These are phyloP conservation scores for Argentina anserina DNA, from an alignment of 306 rosid species.

Conservation along the genomic window DNA sequence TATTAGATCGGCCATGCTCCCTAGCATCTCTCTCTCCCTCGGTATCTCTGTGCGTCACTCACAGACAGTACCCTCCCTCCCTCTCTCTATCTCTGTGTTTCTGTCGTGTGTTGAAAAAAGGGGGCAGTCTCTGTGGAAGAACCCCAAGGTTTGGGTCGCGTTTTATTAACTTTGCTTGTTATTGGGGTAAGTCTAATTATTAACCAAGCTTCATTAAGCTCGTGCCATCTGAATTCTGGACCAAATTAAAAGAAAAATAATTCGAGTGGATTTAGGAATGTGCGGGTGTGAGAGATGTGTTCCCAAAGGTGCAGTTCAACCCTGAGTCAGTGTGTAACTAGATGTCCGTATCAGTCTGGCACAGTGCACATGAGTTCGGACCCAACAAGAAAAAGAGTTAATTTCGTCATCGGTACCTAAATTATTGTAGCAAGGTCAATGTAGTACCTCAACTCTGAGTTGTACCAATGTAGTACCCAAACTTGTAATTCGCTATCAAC, in stretches of 20 bases:
- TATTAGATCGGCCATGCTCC: slow-evolving; percentile 25
- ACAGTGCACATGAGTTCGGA: no score
- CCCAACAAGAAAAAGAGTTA: no score
- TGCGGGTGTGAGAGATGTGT: neutral
- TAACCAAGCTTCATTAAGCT: slow-evolving; percentile 16
- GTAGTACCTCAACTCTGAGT: no score
- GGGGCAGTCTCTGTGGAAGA: slow-evolving; percentile 30
- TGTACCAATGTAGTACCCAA: no score
- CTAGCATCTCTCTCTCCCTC: slow-evolving; percentile 12
- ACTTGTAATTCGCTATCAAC: no score
- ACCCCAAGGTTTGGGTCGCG: slow-evolving; percentile 25
- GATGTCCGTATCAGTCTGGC: no score
- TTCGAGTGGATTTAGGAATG: neutral
- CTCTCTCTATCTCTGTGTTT: slow-evolving; percentile 14
- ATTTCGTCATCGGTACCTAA: no score
- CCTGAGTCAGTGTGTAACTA: neutral
- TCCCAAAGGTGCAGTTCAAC: neutral
- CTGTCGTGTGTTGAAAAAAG: slow-evolving; percentile 30
- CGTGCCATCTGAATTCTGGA: neutral
- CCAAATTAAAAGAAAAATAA: neutral
- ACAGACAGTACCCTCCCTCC: neutral
- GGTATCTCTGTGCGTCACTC: neutral
- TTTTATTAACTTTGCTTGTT: slow-evolving; percentile 22
- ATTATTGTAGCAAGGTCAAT: no score
- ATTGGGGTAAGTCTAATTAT: slow-evolving; percentile 1